Base-by-base conservation (phyloP, 257 asterid species). In the Solanum tacnaense region DNA sequence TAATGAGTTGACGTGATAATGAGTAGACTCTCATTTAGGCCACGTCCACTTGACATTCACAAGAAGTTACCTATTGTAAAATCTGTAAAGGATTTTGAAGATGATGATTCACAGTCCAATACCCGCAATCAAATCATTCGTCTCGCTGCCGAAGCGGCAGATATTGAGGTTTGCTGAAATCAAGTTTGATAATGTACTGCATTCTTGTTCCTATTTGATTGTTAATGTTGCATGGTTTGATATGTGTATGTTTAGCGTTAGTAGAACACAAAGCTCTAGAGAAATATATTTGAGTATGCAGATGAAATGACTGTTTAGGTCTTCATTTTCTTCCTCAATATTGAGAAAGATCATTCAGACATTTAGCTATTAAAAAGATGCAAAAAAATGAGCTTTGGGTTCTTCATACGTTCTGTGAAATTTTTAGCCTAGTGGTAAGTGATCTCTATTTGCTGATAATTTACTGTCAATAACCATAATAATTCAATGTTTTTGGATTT, bases 21-120 rank as follows among this genome's bases (percentile, higher is more conserved):
- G 99, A 97, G 97, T 93, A 95, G 99, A 92, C 94, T 96, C 87
- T 97, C 99, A 83, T 90, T 97, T 90, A 96, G 99, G 96, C 99
- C 99, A 84, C 96, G 99, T 73, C 99, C 99, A 35, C 98, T 97
- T 68, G 99, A 97, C 92, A 91, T 97, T 89, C 94, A 96, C 93
- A 96, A 94, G 97, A 97, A 94, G 94, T 97, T 97, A 72, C 99
- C 99, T 41, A 94, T 97, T 90, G 89, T 97, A 70, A 97, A 97
- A 90, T 96, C 98, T 86, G 83, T 95, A 2, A 97, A 97, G 92
- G 99, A 97, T 21, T 97, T 95, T 60, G 99, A 97, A 92, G 99
- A 97, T 92, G 99, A 97, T 79, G 85, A 79, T 86, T 90, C 88
- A 88, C 96, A 96, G 7, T 91, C 99, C 32, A 92, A 95, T 82